Percentiles rank a stretch among this genome's conserved stretches.
Conservation (phyloP, 108 stramenopile genomes). For the Cyclotella sp. region DNA sequence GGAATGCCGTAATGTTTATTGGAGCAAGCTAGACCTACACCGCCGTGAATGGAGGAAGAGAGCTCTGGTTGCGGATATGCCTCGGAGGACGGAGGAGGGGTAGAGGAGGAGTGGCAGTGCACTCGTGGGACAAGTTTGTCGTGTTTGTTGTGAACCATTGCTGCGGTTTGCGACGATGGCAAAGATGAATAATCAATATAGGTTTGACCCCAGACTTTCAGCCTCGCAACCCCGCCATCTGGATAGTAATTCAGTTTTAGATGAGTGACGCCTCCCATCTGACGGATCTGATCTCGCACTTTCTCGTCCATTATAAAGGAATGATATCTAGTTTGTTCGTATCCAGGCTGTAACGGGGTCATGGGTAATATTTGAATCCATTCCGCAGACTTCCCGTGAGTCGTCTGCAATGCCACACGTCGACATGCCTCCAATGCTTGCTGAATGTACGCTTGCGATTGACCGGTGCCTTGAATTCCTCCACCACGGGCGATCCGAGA, state of each 20-base stretch:
- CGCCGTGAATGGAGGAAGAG: conserved; percentile 61
- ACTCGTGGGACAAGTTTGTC: conserved; percentile 24
- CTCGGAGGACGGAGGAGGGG: conserved; percentile 25
- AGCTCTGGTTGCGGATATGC: conserved; percentile 60
- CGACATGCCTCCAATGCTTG: conserved; percentile 61
- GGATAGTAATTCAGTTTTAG: conserved; percentile 75
- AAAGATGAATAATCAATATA: conserved; percentile 29
- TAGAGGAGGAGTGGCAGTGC: conserved; percentile 45
- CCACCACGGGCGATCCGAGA: conserved; percentile 53
- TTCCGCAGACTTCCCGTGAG: conserved; percentile 19
- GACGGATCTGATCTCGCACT: conserved; percentile 12
- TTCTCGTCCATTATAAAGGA: conserved; percentile 53
- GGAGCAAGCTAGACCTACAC: conserved; percentile 75
- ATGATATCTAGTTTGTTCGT: conserved; percentile 77
- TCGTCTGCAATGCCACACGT: conserved; percentile 21
- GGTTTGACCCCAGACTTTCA: conserved; percentile 45
- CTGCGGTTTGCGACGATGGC: conserved; percentile 40
- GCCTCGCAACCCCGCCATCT: conserved; percentile 93
- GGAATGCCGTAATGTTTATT: conserved; percentile 95
- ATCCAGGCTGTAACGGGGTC: conserved; percentile 77
- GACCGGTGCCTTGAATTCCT: conserved; percentile 75
- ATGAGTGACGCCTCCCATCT: conserved; percentile 49
- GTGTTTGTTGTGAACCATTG: conserved; percentile 48
- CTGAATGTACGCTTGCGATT: conserved; percentile 55
- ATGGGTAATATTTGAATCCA: conserved; percentile 74